Evolutionary conservation across 257 asterid genomes (phyloP), one percentile per base, ranked within the genome.

Genomic region (Salvia miltiorrhiza): DNA sequence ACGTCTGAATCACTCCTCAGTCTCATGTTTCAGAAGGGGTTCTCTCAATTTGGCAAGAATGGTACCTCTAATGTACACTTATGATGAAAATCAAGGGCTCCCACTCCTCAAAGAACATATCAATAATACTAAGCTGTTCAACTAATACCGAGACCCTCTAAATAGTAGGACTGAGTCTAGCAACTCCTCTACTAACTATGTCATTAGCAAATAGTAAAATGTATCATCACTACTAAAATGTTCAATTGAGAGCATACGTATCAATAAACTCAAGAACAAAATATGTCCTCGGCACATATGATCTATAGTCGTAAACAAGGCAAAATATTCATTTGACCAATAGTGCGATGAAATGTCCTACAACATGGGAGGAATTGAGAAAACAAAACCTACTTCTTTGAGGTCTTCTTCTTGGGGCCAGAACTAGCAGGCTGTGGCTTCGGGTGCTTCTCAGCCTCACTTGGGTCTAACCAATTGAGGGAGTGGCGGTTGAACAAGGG

Each of bases 401-500:
- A 54, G 23, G 59, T 61, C 82, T 84, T 89, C 84, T 85, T 89
- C 79, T 80, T 85, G 1, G 84, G 63, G 69, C 63, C 75, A 21
- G 83, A n/a, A 44, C 0, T 64, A 43, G 81, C 71, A 45, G 81
- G 72, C 21, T 83, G 81, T 3, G 88, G 94, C 82, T 78, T 89
- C 43, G 90, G 94, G 55, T 85, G 80, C 83, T 83, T 87, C 47
- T 87, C 92, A 5, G 79, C 92, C 73, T 83, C 88, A 60, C 71
- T 78, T 40, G 90, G 82, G 75, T 85, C 88, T 80, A 89, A 74
- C 96, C 96, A 89, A 11, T 76, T 82, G 79, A 87, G 90, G 48
- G 92, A 83, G 65, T 85, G 80, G 24, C 85, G 85, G 57, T 85
- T 89, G 79, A 83, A 89, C 61, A 77, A 75, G 0, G 92, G 90